Base-by-base conservation (phyloP, 768 basidiomycete genomes). In the Boletus rubropictus region DNA sequence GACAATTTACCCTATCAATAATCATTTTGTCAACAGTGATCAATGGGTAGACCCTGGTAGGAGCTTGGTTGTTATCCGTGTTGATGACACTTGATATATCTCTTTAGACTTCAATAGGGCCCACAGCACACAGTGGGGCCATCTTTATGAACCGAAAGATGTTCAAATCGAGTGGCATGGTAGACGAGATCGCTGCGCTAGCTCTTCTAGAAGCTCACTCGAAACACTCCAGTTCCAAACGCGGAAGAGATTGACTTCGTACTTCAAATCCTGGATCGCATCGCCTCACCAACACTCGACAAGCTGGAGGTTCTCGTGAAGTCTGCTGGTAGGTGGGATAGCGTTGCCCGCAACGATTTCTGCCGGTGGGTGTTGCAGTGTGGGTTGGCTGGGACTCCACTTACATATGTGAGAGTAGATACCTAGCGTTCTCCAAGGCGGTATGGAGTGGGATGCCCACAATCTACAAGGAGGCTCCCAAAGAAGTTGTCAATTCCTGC, bases 131-230 rank as follows among this genome's bases (percentile, higher is more conserved):
- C 75, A 79, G 37, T 96, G 94, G 94, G 94, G 93, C 7, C 78
- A 76, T 40, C 67, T 88, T 25, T 89, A 85, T 65, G 80, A 86
- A 46, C 70, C 84, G 4, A 73, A 84, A 56, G 89, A 96, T 46
- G 84, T 93, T 41, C 75, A 80, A 46, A 77, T 93, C 29, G 82
- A 89, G 49, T 98, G 94, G 94, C 93, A 95, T 62, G 79, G 86
- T 86, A 58, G 56, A 21, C 29, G 35, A 33, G 5, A 44, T 41
- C 7, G 33, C 20, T 28, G 29, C 20, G 21, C 3, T 2, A n/a
- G n/a, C n/a, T n/a, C 27, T 17, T 50, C 49, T 34, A 51, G 43
- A 62, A 20, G 55, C 38, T 49, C 14, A 48, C 17, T 17, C 39
- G 40, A 40, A 35, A 17, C 21, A 7, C 40, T 80, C 85, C 1